Base-by-base conservation (phyloP, 1,284 basidiomycete genomes). In the Cryptococcus sp. region DNA sequence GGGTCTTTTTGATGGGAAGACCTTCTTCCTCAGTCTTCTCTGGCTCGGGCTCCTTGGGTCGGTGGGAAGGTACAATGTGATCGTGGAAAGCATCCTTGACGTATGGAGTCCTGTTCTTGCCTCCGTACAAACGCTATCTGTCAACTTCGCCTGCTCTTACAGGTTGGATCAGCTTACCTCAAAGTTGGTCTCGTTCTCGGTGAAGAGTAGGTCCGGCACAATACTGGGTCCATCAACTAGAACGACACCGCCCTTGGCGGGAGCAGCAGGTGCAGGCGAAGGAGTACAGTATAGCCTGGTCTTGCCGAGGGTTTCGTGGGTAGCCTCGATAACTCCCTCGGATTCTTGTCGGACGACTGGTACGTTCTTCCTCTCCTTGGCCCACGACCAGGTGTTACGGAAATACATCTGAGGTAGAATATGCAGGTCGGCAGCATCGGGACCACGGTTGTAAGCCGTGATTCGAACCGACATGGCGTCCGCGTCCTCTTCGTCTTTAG, bases 71-170 rank as follows among this genome's bases (percentile, higher is more conserved):
- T 58, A 98, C 85, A 72, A 98, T 88, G 70, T 98, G 88, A 72
- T 98, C 93, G 69, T 98, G 92, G 81, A 98, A 98, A n/a, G 87
- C 93, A 67, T 98, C 94, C 78, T 98, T 98, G 66, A 89, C 88
- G 70, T 86, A 93, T 1, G 83, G 81, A 0, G 84, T 85, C 53
- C 82, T 79, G 78, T 98, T 97, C 62, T 83, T 78, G 22, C 89
- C 92, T 32, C 85, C 85, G 73, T 97, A 98, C 31, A 98, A 80
- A 53, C 94, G 83, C 66, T 72, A 49, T 11, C 14, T 19, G 47
- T 55, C 48, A 55, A 39, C 51, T 49, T 32, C 19, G 19, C 9
- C 18, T 9, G 11, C 11, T 19, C 11, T 14, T 36, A 10, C 34
- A 36, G 45, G 37, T 34, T 22, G 13, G 39, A 14, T 2, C 19